A percentile compares a stretch with the other conserved stretches of the same genome.
Evolutionary conservation across 768 basidiomycete genomes (phyloP).

Genomic region (Rhodotorula graminis): DNA sequence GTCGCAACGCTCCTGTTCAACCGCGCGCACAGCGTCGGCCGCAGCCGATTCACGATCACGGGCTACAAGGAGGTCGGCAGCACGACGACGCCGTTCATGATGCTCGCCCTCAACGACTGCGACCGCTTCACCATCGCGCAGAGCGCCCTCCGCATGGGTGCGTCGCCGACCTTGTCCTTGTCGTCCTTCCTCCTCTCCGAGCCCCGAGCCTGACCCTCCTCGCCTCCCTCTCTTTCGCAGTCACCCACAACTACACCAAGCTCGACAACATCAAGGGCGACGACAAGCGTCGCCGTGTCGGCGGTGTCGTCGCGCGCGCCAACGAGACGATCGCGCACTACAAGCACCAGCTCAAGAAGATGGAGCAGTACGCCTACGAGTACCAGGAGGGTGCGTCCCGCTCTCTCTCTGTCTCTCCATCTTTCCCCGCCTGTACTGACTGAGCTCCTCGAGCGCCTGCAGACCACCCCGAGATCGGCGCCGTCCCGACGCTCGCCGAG

Average conservation of each 20-base stretch:
- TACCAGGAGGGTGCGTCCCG: constrained; percentile 20
- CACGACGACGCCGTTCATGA: constrained; percentile 62
- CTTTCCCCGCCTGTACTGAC: not conserved
- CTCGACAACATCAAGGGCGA: constrained; percentile 25
- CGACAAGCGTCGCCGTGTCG: constrained; percentile 31
- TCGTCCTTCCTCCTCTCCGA: constrained; percentile 6
- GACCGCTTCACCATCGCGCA: constrained; percentile 47
- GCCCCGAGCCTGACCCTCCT: no score
- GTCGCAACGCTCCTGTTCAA: constrained; percentile 38
- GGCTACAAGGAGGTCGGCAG: constrained; percentile 51
- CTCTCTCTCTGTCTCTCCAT: not conserved
- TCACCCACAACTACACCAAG: constrained; percentile 24
- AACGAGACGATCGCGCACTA: constrained; percentile 35
- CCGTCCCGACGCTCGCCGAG: constrained; percentile 8
- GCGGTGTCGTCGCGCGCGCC: constrained; percentile 25
- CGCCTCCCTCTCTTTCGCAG: not conserved
- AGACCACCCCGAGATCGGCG: constrained; percentile 18
- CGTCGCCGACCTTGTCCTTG: constrained; percentile 32
- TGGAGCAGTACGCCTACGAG: constrained; percentile 21
- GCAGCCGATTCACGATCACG: constrained; percentile 39
- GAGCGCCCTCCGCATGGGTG: constrained; percentile 46
- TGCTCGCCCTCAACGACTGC: constrained; percentile 49
- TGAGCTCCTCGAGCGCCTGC: not conserved
- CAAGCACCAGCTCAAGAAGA: not conserved
- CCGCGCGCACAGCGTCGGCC: constrained; percentile 38